Evolutionary conservation across 345 rosid species (phyloP).

Genomic region (Kandelia obovata): DNA sequence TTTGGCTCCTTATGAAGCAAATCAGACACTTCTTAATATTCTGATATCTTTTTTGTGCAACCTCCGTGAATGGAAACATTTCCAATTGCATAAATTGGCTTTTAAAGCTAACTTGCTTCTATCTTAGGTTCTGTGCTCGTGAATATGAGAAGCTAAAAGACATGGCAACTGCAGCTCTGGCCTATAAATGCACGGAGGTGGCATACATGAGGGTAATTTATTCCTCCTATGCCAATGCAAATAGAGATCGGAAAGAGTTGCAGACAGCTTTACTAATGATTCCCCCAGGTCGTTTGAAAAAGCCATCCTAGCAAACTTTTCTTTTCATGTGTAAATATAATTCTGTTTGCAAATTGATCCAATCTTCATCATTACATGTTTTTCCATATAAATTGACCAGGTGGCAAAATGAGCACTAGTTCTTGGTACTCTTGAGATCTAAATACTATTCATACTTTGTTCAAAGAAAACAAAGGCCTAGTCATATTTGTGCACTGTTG

Average conservation of each 20-base stretch:
- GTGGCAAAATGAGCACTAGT: neutral
- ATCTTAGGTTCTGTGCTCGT: conserved; percentile 80
- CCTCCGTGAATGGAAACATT: too few species aligned
- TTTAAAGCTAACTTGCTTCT: neutral
- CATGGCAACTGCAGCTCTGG: conserved; percentile 92
- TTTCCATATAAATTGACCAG: neutral
- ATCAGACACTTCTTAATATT: too few species aligned
- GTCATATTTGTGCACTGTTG: too few species aligned
- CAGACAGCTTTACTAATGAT: conserved; percentile 57
- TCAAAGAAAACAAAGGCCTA: too few species aligned
- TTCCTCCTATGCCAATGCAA: conserved; percentile 53
- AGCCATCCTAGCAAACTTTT: neutral
- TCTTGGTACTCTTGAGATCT: neutral
- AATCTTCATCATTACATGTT: too few species aligned
- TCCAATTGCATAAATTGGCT: too few species aligned
- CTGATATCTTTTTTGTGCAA: too few species aligned
- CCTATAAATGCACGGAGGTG: conserved; percentile 97
- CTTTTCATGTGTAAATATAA: too few species aligned
- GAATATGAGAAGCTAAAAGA: conserved; percentile 88
- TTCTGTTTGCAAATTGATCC: too few species aligned
- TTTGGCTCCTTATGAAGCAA: too few species aligned
- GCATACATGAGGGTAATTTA: conserved; percentile 87
- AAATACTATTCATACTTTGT: neutral
- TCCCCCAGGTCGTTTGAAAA: conserved; percentile 66
- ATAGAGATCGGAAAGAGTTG: conserved; percentile 68